These are phyloP conservation scores for Endotrypanum monterogeii DNA, from an alignment of 208 protist genomes.

Conservation along the genomic window DNA sequence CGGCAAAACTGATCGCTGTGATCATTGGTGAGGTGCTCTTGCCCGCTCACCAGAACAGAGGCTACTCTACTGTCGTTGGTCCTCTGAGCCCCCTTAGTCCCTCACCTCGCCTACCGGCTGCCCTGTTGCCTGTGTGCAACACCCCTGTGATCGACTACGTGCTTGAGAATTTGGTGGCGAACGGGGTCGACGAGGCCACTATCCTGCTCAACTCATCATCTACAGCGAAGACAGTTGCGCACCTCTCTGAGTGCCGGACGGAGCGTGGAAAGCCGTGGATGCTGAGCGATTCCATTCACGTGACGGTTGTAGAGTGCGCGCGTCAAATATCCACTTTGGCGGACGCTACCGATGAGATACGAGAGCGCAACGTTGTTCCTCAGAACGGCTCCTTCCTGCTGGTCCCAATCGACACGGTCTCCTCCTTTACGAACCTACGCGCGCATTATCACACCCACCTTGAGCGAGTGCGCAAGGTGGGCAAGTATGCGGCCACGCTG, in stretches of 20 bases:
- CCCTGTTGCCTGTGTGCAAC: conserved; percentile 86
- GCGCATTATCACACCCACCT: conserved; percentile 64
- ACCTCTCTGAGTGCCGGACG: conserved; percentile 59
- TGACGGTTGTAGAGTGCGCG: conserved; percentile 61
- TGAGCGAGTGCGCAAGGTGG: conserved; percentile 55
- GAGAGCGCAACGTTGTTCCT: conserved; percentile 77
- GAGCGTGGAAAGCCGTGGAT: conserved; percentile 68
- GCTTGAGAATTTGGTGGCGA: conserved; percentile 81
- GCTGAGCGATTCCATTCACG: conserved; percentile 65
- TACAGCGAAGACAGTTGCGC: conserved; percentile 40
- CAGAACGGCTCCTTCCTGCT: conserved; percentile 80
- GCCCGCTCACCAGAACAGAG: conserved; percentile 18
- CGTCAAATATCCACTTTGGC: conserved; percentile 51
- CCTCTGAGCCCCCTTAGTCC: conserved; percentile 72
- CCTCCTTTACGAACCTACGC: conserved; percentile 65
- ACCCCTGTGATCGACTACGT: conserved; percentile 88
- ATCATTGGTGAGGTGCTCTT: conserved; percentile 73
- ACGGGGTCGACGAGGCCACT: conserved; percentile 70
- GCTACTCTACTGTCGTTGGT: conserved; percentile 21
- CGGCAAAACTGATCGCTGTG: conserved; percentile 49
- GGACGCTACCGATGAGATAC: conserved; percentile 65
- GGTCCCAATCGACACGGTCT: conserved; percentile 72
- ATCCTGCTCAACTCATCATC: conserved; percentile 69
- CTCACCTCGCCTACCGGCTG: conserved; percentile 55
- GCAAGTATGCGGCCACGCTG: conserved; percentile 82